A percentile compares a stretch with the other conserved stretches of the same genome.
These are phyloP conservation scores for Candida frijolesensis DNA, from an alignment of 1,139 yeast genomes.

Conservation along the genomic window DNA sequence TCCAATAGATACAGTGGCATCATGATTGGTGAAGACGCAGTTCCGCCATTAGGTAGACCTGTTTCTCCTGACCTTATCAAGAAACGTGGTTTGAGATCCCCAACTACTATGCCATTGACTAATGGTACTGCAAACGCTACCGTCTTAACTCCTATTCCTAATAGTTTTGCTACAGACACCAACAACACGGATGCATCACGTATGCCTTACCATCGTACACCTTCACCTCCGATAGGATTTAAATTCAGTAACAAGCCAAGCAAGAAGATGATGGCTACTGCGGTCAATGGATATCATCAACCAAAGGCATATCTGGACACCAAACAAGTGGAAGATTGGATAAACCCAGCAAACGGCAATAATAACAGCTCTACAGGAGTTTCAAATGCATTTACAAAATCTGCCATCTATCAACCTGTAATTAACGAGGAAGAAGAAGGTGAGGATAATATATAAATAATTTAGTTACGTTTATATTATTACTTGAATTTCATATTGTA, in stretches of 20 bases:
- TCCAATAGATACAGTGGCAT: not conserved
- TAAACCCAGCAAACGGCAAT: slow-evolving; percentile 5
- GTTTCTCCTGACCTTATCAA: slow-evolving; percentile 24
- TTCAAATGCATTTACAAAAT: slow-evolving; percentile 8
- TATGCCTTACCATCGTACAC: slow-evolving; percentile 22
- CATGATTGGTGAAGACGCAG: not conserved
- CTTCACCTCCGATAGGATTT: slow-evolving; percentile 40
- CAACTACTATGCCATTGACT: not conserved
- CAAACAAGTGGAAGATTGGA: slow-evolving; percentile 17
- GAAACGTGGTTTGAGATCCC: slow-evolving; percentile 12
- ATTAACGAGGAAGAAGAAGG: slow-evolving; percentile 32
- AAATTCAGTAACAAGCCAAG: slow-evolving; percentile 16
- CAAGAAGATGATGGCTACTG: slow-evolving; percentile 7
- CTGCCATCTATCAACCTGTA: slow-evolving; percentile 23
- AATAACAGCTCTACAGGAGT: not conserved
- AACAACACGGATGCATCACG: not conserved
- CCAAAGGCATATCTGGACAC: slow-evolving; percentile 16
- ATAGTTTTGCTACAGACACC: not conserved
- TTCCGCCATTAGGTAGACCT: slow-evolving; percentile 13
- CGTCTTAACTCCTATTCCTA: not conserved
- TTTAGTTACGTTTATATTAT: not conserved
- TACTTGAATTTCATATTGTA: not conserved
- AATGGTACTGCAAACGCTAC: not conserved
- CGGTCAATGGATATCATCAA: slow-evolving; percentile 3
- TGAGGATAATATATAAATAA: slow-evolving; percentile 12